Evolutionary conservation across 495 filamentous ascomycete genomes (phyloP), one percentile per base, ranked within the genome.

Genomic region (Aspergillus hancockii): DNA sequence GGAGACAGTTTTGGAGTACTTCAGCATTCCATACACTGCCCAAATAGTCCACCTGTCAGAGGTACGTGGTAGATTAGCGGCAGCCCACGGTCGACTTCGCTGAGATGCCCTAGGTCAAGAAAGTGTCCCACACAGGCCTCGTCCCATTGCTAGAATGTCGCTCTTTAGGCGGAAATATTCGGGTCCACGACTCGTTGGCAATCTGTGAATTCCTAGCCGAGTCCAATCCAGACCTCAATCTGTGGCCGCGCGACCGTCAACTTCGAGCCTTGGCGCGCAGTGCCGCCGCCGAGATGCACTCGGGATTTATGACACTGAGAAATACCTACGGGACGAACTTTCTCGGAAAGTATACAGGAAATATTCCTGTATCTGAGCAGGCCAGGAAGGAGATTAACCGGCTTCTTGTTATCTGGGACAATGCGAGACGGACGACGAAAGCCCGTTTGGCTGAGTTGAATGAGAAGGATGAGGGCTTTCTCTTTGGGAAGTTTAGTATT

Each of bases 201-300:
- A 85, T 85, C 57, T 69, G 72, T 68, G 81, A 84, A 54, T 80
- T 78, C 61, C 73, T 86, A 12, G 78, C 81, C 19, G 82, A 83
- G 49, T 63, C 63, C 1, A 57, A 79, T 61, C 79, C 79, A 0
- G 61, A 74, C 9, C 67, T 74, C 12, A 38, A 52, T 32, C 69
- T 82, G 4, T 84, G 80, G 74, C 83, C 83, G 0, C 34, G 63
- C 22, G 78, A 78, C 54, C 57, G 56, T 10, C 49, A 63, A 10
- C 72, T 83, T 9, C 68, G 81, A 57, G 80, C 80, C 0, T 68
- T 81, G 14, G 82, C 83, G 8, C 72, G 81, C 34, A 73, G 71
- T 19, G 79, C 80, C 6, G 72, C 70, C 3, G 78, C 81, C 0
- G 74, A 83, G 67, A 86, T 85, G 82, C 81, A 84, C 61, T 76